These are phyloP conservation scores for Pythium aphanidermatum DNA, from an alignment of 352 stramenopile species.

Conservation along the genomic window DNA sequence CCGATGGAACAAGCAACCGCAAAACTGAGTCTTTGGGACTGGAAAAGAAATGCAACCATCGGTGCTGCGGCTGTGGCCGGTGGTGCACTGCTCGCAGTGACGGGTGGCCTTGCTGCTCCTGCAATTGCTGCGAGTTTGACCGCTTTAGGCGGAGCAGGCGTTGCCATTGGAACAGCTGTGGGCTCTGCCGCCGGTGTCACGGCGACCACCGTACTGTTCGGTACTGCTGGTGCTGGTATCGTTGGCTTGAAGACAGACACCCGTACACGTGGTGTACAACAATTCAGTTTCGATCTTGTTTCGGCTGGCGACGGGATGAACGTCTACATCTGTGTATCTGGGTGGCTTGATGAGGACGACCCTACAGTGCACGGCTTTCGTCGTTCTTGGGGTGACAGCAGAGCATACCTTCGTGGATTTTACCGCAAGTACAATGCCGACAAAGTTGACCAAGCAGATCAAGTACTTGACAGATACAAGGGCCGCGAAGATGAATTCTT, in stretches of 20 bases:
- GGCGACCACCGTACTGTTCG: constrained; percentile 74
- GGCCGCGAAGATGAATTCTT: constrained; percentile 84
- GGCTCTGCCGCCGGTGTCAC: constrained; percentile 48
- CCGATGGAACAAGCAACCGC: constrained; percentile 51
- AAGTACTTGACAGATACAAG: constrained; percentile 76
- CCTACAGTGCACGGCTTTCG: constrained; percentile 48
- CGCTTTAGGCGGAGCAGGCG: constrained; percentile 51
- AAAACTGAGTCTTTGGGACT: constrained; percentile 63
- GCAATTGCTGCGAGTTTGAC: constrained; percentile 56
- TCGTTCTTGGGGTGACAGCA: constrained; percentile 69
- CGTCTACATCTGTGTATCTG: constrained; percentile 83
- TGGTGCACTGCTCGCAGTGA: constrained; percentile 67
- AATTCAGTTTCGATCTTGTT: constrained; percentile 80
- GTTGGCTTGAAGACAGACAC: constrained; percentile 78
- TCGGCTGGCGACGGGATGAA: constrained; percentile 80
- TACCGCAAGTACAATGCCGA: constrained; percentile 59
- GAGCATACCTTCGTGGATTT: constrained; percentile 72
- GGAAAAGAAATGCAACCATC: constrained; percentile 74
- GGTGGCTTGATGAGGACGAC: constrained; percentile 80
- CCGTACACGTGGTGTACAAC: constrained; percentile 62
- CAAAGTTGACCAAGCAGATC: constrained; percentile 77
- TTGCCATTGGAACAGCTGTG: constrained; percentile 53
- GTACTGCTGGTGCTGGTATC: constrained; percentile 67
- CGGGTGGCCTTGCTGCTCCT: constrained; percentile 54
- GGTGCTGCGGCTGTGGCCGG: constrained; percentile 62